A percentile compares a stretch with the other conserved stretches of the same genome.
These are phyloP conservation scores for Boletellus deceptivus DNA, from an alignment of 1,284 basidiomycete species.

Conservation along the genomic window DNA sequence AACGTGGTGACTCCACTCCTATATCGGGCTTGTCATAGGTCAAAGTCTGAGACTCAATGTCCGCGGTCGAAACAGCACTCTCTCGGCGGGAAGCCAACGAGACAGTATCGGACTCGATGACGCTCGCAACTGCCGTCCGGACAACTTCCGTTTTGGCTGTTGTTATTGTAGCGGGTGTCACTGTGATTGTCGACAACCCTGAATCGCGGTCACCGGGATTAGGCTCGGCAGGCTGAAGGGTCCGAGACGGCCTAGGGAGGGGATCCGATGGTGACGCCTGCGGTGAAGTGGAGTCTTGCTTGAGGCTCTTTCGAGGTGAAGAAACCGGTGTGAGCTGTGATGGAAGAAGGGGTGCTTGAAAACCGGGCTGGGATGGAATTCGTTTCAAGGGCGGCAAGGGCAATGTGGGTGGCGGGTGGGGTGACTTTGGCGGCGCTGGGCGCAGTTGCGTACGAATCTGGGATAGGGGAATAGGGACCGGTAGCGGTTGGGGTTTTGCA, in stretches of 20 bases:
- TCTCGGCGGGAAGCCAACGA: constrained; percentile 20
- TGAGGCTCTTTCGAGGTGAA: constrained; percentile 5
- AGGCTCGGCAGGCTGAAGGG: constrained; percentile 14
- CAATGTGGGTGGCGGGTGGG: constrained; percentile 16
- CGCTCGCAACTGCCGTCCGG: constrained; percentile 47
- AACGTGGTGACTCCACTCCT: constrained; percentile 4
- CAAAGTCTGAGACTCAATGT: constrained; percentile 2
- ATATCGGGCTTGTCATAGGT: background rate
- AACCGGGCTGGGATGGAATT: constrained; percentile 12
- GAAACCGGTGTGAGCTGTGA: constrained; percentile 12
- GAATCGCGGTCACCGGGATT: constrained; percentile 43
- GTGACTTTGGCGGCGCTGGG: constrained; percentile 25
- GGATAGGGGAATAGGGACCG: constrained; percentile 28
- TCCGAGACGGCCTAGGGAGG: constrained; percentile 18
- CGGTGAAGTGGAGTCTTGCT: constrained; percentile 1
- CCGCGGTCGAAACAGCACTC: constrained; percentile 11
- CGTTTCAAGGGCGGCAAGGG: constrained; percentile 24
- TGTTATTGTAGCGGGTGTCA: constrained; percentile 47
- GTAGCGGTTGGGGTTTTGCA: constrained; percentile 26
- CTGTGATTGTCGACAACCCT: constrained; percentile 48
- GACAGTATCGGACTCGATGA: constrained; percentile 35
- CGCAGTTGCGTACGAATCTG: constrained; percentile 32
- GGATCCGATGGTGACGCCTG: constrained; percentile 7
- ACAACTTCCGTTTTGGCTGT: constrained; percentile 36
- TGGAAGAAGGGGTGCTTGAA: constrained; percentile 1